Evolutionary conservation across 148 eudicot genomes (phyloP), one percentile per base, ranked within the genome.

Genomic region (Heliamphora exappendiculata): DNA sequence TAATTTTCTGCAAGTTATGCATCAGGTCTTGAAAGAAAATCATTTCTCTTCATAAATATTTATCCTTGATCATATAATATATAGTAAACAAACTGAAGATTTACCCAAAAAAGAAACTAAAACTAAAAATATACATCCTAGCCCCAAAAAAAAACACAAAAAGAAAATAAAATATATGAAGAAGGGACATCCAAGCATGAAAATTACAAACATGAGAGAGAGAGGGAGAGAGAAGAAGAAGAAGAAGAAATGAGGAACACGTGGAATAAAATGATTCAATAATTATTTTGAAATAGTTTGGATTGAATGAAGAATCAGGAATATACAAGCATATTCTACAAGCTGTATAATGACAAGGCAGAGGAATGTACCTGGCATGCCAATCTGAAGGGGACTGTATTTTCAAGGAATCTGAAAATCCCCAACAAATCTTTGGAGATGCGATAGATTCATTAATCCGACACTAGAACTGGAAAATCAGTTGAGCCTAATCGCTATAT

Each of bases 321-420:
- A 16, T 36, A 7, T 26, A 53, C 33, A 68, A 7, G n/a, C 53
- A 26, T 72, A 53, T 34, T 72, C 36, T 54, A 72, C 75, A 72
- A 55, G 29, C n/a, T 37, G 42, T 72, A 72, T 50, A 16, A 33
- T 9, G 22, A 54, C 26, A 72, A 20, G 7, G 17, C 10, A 53
- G 75, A 54, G 17, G n/a, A 73, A 73, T 41, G 37, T 7, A 74
- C 76, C 66, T 19, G 67, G 64, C 75, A 73, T 22, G 65, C 14
- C 76, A 59, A 73, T 37, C 17, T 39, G 24, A 14, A 39, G 14
- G 66, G 14, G 66, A 57, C 54, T 13, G 37, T 26, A 37, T 26
- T 19, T 58, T 14, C 39, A 26, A 13, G 41, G 26, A 45, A 54
- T 24, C 31, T 73, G n/a, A 13, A 28, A 59, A 36, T 31, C 76